Base-by-base conservation (phyloP, 2,329 filamentous ascomycete species). In the Fusarium siculi region DNA sequence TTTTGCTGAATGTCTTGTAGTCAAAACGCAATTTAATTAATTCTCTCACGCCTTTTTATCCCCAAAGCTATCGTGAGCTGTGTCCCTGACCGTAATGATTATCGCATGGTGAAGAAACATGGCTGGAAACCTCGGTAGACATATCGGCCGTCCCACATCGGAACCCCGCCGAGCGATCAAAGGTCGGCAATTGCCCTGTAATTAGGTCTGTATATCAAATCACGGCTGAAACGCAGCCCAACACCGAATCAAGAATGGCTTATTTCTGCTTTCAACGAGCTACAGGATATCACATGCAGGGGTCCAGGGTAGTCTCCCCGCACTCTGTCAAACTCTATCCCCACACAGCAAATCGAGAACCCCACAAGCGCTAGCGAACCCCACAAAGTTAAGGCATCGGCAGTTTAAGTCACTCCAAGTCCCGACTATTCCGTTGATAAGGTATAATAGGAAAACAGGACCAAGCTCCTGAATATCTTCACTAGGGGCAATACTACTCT, bases 61-160 rank as follows among this genome's bases (percentile, higher is more conserved):
- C 4, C n/a, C 23, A 7, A 4, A 2, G 0, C 3, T 5, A 7
- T 18, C 1, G 36, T n/a, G 0, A 14, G 6, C 2, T 19, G 4
- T 15, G 19, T 4, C 11, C 21, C 23, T 5, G 11, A 4, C 18
- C 0, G 16, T 2, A 0, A 7, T 6, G 7, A 7, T 28, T n/a
- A 40, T 54, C 19, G 50, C 23, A 9, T 18, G 1, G 1, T 18
- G 5, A 28, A 37, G 7, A n/a, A n/a, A 14, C 1, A 40, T 7
- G 21, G 14, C 9, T 7, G 4, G 11, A 44, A 32, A 44, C 25
- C 53, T 55, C 37, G 53, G 53, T 44, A 44, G 37, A 23, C 14
- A 23, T 25, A 44, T 55, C 36, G 11, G 21, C 21, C 12, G 21
- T 55, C 53, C 53, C 53, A 55, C 53, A 55, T 55, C 25, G 25